Percentiles rank a stretch among this genome's conserved stretches.
phyloP scores from a whole-genome alignment of 345 rosid genomes.

The Salix purpurea region DNA sequence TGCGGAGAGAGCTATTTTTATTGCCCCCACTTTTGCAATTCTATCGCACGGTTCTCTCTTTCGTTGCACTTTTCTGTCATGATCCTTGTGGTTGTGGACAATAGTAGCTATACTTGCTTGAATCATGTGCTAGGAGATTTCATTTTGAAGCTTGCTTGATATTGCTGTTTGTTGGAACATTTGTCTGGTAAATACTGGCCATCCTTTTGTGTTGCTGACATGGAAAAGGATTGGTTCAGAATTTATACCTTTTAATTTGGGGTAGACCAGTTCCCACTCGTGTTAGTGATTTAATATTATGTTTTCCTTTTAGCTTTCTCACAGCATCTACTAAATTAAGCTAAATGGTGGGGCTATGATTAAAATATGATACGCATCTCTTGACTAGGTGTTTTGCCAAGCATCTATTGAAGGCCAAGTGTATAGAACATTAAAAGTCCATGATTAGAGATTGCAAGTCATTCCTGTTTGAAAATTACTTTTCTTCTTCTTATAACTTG shows the following conservation, averaged over 20 bases:
- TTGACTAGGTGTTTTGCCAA: background rate
- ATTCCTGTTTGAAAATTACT: background rate
- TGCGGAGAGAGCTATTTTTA: no score
- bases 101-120: background rate
- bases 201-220: background rate
- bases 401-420: background rate
- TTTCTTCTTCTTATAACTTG: background rate
- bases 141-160: background rate
- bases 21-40: no score
- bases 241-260: background rate
- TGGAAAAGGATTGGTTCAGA: background rate
- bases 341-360: no score
- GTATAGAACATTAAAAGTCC: background rate
- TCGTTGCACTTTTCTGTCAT: background rate
- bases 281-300: background rate
- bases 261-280: background rate
- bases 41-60: background rate
- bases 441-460: background rate
- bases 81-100: no score
- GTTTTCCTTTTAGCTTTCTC: background rate
- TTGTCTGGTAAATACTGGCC: background rate
- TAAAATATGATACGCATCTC: background rate
- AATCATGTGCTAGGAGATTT: background rate
- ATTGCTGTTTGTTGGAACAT: background rate
- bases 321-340: no score